Evolutionary conservation across 495 filamentous ascomycete species (phyloP).

Genomic region (Annulohypoxylon nitens): DNA sequence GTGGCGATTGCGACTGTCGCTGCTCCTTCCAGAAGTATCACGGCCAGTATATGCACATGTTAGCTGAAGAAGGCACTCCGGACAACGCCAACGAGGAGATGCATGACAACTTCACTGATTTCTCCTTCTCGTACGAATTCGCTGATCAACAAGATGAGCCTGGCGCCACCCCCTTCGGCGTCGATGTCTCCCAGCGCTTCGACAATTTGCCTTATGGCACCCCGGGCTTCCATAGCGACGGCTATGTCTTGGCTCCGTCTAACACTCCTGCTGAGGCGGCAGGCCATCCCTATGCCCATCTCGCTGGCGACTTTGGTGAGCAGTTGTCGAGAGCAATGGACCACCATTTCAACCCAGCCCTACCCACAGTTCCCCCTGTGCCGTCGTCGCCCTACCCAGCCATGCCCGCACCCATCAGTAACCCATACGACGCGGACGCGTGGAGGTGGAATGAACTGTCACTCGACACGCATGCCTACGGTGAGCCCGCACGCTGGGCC

Average conservation of each 20-base stretch:
- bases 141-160: neutral
- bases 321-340: neutral
- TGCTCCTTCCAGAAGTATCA: constrained; percentile 48
- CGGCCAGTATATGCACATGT: constrained; percentile 10
- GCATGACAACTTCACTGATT: neutral
- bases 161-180: neutral
- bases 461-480: neutral
- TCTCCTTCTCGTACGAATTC: neutral
- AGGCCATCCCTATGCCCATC: neutral
- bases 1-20: constrained; percentile 52
- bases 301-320: neutral
- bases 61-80: constrained; percentile 1
- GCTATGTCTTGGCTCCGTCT: neutral
- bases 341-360: neutral
- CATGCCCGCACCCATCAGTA: neutral
- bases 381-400: neutral
- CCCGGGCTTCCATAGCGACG: neutral
- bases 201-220: neutral
- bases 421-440: neutral
- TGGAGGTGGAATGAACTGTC: neutral
- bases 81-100: neutral
- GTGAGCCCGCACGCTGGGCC: constrained; percentile 35
- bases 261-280: neutral
- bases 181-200: neutral
- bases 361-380: neutral